Evolutionary conservation across 2,329 filamentous ascomycete species (phyloP).

Genomic region (Rachicladosporium sp.): DNA sequence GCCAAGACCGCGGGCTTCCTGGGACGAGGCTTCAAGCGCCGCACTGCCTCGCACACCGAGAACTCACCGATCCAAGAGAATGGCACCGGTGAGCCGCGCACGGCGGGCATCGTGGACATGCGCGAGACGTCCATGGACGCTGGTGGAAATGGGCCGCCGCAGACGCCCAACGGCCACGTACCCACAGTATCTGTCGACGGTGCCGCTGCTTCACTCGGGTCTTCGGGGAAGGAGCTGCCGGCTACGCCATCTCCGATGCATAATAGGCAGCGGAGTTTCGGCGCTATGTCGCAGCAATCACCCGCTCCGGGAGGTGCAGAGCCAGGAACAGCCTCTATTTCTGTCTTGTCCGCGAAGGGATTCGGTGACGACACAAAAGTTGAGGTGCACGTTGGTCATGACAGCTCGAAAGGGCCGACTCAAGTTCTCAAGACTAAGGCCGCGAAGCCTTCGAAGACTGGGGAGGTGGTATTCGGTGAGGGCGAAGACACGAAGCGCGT

Average conservation of each 20-base stretch:
- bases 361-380: constrained; percentile 43
- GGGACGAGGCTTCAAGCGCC: constrained; percentile 66
- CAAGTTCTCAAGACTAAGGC: constrained; percentile 87
- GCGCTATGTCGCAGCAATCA: constrained; percentile 11
- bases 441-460: constrained; percentile 54
- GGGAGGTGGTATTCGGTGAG: constrained; percentile 49
- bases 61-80: constrained; percentile 26
- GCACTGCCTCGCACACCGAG: constrained; percentile 44
- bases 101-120: constrained; percentile 11
- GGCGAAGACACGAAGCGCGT: constrained; percentile 59
- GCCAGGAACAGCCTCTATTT: constrained; percentile 66
- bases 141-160: neutral
- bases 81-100: constrained; percentile 8
- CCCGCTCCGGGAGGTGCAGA: constrained; percentile 38
- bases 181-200: constrained; percentile 14
- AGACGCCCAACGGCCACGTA: constrained; percentile 12
- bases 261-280: constrained; percentile 35
- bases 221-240: constrained; percentile 1
- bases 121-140: constrained; percentile 19
- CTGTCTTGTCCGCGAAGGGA: constrained; percentile 63
- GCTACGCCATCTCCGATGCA: constrained; percentile 24
- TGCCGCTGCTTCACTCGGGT: constrained; percentile 6
- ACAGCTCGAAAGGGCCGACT: constrained; percentile 50
- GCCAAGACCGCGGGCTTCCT: constrained; percentile 86
- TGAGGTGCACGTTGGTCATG: constrained; percentile 22